phyloP scores from a whole-genome alignment of 2,329 filamentous ascomycete species.

The Calycina herbarum region DNA sequence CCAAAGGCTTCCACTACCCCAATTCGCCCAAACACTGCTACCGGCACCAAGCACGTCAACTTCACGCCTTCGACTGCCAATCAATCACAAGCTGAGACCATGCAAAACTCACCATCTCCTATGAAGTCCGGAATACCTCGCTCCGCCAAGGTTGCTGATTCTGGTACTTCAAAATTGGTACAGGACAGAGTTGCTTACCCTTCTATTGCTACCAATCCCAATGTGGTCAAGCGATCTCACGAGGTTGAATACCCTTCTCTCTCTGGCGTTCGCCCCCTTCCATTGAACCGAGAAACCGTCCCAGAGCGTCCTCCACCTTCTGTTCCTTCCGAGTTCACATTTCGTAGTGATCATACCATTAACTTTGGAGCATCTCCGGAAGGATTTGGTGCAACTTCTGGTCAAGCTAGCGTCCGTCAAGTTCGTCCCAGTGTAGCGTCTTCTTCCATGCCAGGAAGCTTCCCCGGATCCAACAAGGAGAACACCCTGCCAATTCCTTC shows the following conservation, averaged over 20 bases:
- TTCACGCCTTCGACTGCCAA: constrained; percentile 68
- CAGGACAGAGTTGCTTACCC: constrained; percentile 49
- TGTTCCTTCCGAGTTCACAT: constrained; percentile 60
- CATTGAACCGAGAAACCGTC: constrained; percentile 24
- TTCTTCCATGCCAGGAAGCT: constrained; percentile 55
- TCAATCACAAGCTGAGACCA: constrained; percentile 46
- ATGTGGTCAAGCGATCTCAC: constrained; percentile 14
- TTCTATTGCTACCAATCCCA: constrained; percentile 46
- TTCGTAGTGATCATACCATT: constrained; percentile 66
- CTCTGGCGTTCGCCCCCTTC: constrained; percentile 30
- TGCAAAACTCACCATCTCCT: constrained; percentile 56
- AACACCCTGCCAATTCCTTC: constrained; percentile 46
- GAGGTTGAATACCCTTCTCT: constrained; percentile 36
- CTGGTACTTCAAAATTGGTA: constrained; percentile 32
- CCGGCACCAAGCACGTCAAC: constrained; percentile 70
- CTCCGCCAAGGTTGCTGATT: constrained; percentile 41
- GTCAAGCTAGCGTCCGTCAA: constrained; percentile 61
- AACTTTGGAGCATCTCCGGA: constrained; percentile 49
- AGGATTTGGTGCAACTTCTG: constrained; percentile 57
- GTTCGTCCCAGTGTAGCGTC: constrained; percentile 54
- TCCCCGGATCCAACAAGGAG: constrained; percentile 57
- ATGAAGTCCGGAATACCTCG: constrained; percentile 51
- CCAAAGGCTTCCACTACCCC: constrained; percentile 62
- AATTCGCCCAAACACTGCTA: constrained; percentile 46
- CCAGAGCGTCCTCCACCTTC: constrained; percentile 35